phyloP scores from a whole-genome alignment of 495 filamentous ascomycete species.

The Penicillium subrubescens region DNA sequence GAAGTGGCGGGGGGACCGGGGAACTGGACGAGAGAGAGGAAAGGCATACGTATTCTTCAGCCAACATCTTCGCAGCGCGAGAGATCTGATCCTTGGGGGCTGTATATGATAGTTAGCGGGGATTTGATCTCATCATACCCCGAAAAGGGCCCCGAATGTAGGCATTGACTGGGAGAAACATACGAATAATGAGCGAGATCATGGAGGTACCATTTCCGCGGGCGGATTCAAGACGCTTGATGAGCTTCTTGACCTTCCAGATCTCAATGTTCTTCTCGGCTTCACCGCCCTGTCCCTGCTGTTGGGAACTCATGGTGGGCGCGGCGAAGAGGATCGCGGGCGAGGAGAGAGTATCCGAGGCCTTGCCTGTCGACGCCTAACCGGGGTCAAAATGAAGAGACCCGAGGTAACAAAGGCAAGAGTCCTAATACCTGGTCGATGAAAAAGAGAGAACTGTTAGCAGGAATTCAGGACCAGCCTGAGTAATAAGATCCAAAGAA shows the following conservation, averaged over 20 bases:
- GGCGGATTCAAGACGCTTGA: constrained; percentile 91
- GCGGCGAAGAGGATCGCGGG: constrained; percentile 36
- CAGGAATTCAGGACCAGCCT: neutral
- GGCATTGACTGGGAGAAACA: constrained; percentile 30
- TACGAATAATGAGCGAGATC: constrained; percentile 98
- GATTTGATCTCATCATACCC: neutral
- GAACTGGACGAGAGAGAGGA: neutral
- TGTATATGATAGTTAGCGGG: constrained; percentile 37
- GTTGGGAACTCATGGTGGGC: constrained; percentile 84
- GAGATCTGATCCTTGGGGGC: constrained; percentile 98
- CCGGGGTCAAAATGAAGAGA: constrained; percentile 23
- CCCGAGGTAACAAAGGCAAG: constrained; percentile 25
- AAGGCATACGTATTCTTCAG: constrained; percentile 93
- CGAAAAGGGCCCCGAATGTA: neutral
- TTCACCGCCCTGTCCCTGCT: constrained; percentile 78
- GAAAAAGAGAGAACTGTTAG: neutral
- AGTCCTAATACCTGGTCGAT: constrained; percentile 16
- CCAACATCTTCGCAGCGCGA: constrained; percentile 97
- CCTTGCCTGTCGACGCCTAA: constrained; percentile 33
- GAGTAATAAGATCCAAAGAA: neutral
- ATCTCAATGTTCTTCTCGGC: constrained; percentile 95
- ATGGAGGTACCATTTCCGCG: constrained; percentile 95
- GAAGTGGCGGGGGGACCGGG: neutral
- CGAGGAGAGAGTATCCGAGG: constrained; percentile 31
- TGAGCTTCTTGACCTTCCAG: constrained; percentile 95